phyloP scores from a whole-genome alignment of 208 protist genomes.

The Leishmania turanica region DNA sequence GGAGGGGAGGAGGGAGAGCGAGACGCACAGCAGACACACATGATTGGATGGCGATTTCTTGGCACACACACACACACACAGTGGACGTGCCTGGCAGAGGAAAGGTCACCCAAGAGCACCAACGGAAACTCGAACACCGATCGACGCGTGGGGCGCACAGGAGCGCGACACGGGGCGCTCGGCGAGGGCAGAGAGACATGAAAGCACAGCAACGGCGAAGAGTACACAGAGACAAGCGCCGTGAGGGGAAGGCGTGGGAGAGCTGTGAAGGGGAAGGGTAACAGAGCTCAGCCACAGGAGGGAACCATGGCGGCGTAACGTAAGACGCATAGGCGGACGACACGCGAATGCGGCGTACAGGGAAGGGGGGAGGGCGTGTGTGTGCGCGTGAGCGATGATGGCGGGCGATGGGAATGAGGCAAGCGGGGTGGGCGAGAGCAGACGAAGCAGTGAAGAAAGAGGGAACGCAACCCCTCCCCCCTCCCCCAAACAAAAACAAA shows the following conservation, averaged over 20 bases:
- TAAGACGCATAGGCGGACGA: not conserved
- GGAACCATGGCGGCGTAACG: not conserved
- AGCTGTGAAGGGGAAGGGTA: not conserved
- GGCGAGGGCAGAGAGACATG: too few relatives aligned
- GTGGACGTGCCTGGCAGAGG: not conserved
- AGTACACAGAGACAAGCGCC: not conserved
- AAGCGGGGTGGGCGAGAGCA: not conserved
- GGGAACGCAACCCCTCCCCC: not conserved
- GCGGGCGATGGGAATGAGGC: not conserved
- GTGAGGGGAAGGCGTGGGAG: not conserved
- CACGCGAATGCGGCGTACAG: not conserved
- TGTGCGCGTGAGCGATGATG: not conserved
- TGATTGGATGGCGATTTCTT: not conserved
- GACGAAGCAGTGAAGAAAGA: not conserved
- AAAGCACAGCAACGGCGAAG: not conserved
- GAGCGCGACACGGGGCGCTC: too few relatives aligned
- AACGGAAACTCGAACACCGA: too few relatives aligned
- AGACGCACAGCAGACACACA: not conserved
- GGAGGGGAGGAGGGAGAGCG: not conserved
- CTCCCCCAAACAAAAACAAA: too few relatives aligned
- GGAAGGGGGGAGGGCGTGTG: not conserved
- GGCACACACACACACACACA: conserved; percentile 5
- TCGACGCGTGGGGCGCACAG: too few relatives aligned
- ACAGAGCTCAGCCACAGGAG: not conserved
- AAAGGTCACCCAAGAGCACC: too few relatives aligned